A percentile compares a stretch with the other conserved stretches of the same genome.
These are phyloP conservation scores for Xylaria grammica DNA, from an alignment of 495 filamentous ascomycete genomes.

Conservation along the genomic window DNA sequence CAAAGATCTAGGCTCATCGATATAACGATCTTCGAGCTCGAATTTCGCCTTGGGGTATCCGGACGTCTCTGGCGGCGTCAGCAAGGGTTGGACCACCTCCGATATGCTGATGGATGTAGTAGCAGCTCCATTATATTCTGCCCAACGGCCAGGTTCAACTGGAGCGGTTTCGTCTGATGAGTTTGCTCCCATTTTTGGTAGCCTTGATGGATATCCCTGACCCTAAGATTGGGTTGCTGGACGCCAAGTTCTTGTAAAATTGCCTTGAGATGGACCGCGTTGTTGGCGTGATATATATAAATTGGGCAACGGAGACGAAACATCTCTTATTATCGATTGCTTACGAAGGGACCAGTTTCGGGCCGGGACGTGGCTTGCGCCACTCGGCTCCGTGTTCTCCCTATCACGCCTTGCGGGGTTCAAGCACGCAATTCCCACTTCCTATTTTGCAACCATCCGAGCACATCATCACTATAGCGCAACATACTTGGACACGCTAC, in stretches of 20 bases:
- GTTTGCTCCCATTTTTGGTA: slow-evolving; percentile 12
- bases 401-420: slow-evolving; percentile 26
- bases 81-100: slow-evolving; percentile 6
- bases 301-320: slow-evolving; percentile 6
- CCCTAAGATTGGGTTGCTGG: slow-evolving; percentile 1
- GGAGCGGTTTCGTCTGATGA: slow-evolving; percentile 7
- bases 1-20: slow-evolving; percentile 62
- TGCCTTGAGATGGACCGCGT: neutral
- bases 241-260: slow-evolving; percentile 4
- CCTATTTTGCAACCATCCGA: slow-evolving; percentile 35
- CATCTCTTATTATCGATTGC: slow-evolving; percentile 2
- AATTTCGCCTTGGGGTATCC: slow-evolving; percentile 18
- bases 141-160: neutral
- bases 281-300: slow-evolving; percentile 10
- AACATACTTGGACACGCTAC: slow-evolving; percentile 2
- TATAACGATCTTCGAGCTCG: slow-evolving; percentile 52
- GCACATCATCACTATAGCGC: slow-evolving; percentile 27
- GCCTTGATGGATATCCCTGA: slow-evolving; percentile 6
- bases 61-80: neutral
- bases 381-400: slow-evolving; percentile 5
- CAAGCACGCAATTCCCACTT: slow-evolving; percentile 37
- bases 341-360: slow-evolving; percentile 3
- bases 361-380: slow-evolving; percentile 2
- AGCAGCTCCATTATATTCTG: slow-evolving; percentile 9
- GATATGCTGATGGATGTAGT: slow-evolving; percentile 3